Evolutionary conservation across 2,329 filamentous ascomycete species (phyloP).

Genomic region (Venturia asperata): DNA sequence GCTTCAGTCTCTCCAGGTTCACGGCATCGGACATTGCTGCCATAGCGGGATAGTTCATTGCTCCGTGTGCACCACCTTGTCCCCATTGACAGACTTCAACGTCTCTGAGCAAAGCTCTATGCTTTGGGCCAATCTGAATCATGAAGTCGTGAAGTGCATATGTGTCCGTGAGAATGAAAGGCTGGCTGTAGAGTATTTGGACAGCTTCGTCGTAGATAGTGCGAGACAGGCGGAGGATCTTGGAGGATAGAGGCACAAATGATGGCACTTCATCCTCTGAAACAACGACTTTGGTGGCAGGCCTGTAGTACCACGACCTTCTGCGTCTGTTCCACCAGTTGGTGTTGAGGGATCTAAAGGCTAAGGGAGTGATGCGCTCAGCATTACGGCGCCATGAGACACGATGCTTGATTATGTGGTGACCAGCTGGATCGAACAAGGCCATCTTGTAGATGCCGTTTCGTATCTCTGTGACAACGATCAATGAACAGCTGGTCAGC

Average conservation of each 20-base stretch:
- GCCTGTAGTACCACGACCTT: not conserved
- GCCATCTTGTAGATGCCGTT: constrained; percentile 13
- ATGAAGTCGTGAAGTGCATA: constrained; percentile 13
- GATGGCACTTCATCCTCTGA: not conserved
- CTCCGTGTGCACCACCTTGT: not conserved
- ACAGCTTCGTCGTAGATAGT: constrained; percentile 14
- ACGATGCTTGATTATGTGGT: not conserved
- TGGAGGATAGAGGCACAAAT: not conserved
- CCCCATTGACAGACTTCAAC: constrained; percentile 15
- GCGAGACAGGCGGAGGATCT: not conserved
- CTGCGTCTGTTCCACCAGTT: not conserved
- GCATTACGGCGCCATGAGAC: not conserved
- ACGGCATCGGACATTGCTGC: constrained; percentile 10
- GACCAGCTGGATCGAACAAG: constrained; percentile 12
- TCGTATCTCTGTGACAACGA: not conserved
- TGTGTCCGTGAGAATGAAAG: constrained; percentile 10
- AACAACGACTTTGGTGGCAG: not conserved
- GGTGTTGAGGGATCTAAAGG: not conserved
- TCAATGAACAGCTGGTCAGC: not conserved
- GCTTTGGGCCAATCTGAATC: constrained; percentile 11
- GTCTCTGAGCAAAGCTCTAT: not conserved
- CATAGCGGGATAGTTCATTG: constrained; percentile 15
- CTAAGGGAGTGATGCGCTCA: not conserved
- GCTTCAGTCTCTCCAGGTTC: constrained; percentile 9
- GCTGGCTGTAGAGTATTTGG: constrained; percentile 6